These are phyloP conservation scores for Mycena galopus DNA, from an alignment of 768 basidiomycete species.

Conservation along the genomic window DNA sequence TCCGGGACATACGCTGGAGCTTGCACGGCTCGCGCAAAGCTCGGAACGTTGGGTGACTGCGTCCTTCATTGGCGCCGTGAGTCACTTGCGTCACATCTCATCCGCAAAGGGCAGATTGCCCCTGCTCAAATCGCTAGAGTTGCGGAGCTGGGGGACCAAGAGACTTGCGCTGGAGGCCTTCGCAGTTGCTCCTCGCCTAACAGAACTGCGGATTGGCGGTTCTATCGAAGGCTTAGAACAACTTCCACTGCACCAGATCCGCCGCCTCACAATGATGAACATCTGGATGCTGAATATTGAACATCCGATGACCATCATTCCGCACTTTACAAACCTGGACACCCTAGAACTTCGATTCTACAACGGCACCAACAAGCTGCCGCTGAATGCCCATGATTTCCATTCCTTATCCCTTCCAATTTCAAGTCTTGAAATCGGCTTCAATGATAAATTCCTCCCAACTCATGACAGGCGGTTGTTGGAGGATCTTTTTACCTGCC, in stretches of 20 bases:
- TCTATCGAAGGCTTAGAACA: neutral
- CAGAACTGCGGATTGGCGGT: neutral
- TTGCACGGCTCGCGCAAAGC: neutral
- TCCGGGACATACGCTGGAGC: neutral
- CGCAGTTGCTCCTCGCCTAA: constrained; percentile 4
- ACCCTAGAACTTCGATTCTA: neutral
- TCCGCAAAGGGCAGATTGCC: neutral
- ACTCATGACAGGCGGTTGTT: neutral
- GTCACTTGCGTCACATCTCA: neutral
- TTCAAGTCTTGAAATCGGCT: neutral
- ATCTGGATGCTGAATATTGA: neutral
- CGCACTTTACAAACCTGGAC: neutral
- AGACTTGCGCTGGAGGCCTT: constrained; percentile 9
- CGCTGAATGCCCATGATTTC: neutral
- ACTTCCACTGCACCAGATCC: constrained; percentile 5
- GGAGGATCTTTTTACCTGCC: neutral
- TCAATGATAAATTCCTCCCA: constrained; percentile 5
- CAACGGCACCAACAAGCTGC: neutral
- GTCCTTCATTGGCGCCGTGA: neutral
- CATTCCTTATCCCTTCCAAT: neutral
- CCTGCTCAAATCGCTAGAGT: constrained; percentile 5
- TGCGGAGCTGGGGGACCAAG: neutral
- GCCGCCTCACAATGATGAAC: constrained; percentile 1
- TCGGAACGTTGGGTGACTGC: neutral
- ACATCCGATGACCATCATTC: neutral